Conservation (phyloP, 169 alveolate genomes). For the Eimeria brunetti region DNA sequence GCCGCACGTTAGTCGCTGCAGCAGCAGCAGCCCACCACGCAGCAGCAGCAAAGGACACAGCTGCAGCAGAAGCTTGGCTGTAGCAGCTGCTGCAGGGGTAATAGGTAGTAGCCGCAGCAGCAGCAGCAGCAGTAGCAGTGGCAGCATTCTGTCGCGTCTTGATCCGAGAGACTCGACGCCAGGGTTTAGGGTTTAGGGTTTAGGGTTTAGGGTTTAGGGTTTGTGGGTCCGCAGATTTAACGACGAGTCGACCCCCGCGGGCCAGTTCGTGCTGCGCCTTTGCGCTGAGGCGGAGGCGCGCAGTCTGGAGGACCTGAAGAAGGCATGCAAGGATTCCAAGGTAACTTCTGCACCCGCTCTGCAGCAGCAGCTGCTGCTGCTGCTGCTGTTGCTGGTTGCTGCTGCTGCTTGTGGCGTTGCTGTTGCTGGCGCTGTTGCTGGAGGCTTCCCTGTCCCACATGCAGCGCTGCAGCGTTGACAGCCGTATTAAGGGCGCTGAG, state of each 20-base stretch:
- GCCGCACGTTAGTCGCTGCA: constrained; percentile 71
- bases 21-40: constrained; percentile 3
- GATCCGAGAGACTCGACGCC: not conserved
- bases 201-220: not conserved
- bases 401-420: not conserved
- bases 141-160: not conserved
- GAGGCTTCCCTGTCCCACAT: not conserved
- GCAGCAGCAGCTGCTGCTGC: not conserved
- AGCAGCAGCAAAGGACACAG: constrained; percentile 33
- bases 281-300: constrained; percentile 76
- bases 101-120: not conserved
- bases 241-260: constrained; percentile 70
- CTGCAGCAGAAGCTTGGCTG: not conserved
- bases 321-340: constrained; percentile 61
- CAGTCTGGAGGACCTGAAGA: constrained; percentile 62
- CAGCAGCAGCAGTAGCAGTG: not conserved
- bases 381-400: not conserved
- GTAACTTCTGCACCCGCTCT: not conserved
- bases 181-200: not conserved
- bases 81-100: constrained; percentile 7
- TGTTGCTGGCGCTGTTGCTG: constrained; percentile 18
- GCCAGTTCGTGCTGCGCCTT: constrained; percentile 69
- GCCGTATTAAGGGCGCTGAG: not conserved
- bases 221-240: constrained; percentile 67
- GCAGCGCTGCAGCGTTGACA: not conserved